These are phyloP conservation scores for Vigna unguiculata DNA, from an alignment of 306 rosid species.

Conservation along the genomic window DNA sequence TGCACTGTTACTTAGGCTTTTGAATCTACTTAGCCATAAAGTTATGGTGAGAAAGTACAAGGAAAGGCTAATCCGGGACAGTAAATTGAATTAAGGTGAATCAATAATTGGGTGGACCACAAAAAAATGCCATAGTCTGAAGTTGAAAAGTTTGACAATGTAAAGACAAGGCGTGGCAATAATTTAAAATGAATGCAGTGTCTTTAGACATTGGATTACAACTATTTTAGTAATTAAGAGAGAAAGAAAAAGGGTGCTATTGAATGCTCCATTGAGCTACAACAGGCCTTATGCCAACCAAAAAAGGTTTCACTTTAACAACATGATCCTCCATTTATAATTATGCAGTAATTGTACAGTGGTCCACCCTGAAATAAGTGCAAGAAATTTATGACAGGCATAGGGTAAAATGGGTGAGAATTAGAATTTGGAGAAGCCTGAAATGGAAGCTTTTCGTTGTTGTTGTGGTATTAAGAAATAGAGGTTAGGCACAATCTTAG, in stretches of 20 bases:
- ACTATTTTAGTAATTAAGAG: not conserved
- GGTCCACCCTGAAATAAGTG: slow-evolving; percentile 33
- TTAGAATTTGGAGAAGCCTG: slow-evolving; percentile 21
- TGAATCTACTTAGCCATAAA: slow-evolving; percentile 42
- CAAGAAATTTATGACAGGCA: slow-evolving; percentile 23
- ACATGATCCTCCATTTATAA: slow-evolving; percentile 37
- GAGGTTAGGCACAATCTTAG: not conserved
- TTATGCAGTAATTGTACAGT: slow-evolving; percentile 42
- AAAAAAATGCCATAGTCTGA: slow-evolving; percentile 37
- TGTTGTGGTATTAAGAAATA: not conserved
- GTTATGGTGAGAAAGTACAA: slow-evolving; percentile 54
- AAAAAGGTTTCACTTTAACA: slow-evolving; percentile 40
- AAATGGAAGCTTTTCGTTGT: slow-evolving; percentile 10
- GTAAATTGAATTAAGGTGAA: slow-evolving; percentile 59
- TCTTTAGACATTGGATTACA: slow-evolving; percentile 41
- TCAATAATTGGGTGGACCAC: slow-evolving; percentile 57
- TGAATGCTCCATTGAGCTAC: slow-evolving; percentile 25
- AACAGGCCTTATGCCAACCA: slow-evolving; percentile 44
- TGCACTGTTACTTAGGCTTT: slow-evolving; percentile 36
- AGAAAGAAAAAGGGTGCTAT: not conserved
- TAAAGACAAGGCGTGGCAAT: slow-evolving; percentile 22
- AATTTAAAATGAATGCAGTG: slow-evolving; percentile 42
- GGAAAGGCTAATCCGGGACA: slow-evolving; percentile 41
- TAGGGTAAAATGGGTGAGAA: slow-evolving; percentile 6
- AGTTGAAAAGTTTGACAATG: slow-evolving; percentile 50